A percentile compares a stretch with the other conserved stretches of the same genome.
These are phyloP conservation scores for Pogostemon cablin DNA, from an alignment of 257 asterid genomes.

Conservation along the genomic window DNA sequence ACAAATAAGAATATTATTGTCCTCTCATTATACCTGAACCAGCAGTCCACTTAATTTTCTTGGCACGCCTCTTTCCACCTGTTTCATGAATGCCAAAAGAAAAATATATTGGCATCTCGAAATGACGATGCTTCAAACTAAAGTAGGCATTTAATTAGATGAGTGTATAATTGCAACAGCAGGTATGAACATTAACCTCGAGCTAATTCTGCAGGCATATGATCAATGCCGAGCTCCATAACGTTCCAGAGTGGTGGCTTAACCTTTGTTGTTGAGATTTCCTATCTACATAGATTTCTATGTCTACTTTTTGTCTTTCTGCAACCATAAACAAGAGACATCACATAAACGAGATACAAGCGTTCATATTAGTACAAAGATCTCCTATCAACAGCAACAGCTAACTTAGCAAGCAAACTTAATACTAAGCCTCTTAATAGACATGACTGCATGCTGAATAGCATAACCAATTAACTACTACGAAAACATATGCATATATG, in stretches of 20 bases:
- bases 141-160: background rate
- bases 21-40: conserved; percentile 38
- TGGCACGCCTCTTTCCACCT: conserved; percentile 44
- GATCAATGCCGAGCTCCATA: conserved; percentile 46
- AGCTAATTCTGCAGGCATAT: conserved; percentile 75
- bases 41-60: conserved; percentile 24
- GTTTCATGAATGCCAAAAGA: conserved; percentile 27
- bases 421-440: background rate
- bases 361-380: background rate
- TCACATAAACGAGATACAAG: conserved; percentile 12
- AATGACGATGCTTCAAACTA: background rate
- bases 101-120: conserved; percentile 14
- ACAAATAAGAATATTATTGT: background rate
- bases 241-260: conserved; percentile 53
- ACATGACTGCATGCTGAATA: background rate
- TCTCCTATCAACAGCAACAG: background rate
- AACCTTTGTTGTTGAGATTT: conserved; percentile 22
- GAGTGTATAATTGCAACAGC: background rate
- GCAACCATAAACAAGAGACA: conserved; percentile 27
- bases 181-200: conserved; percentile 42
- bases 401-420: background rate
- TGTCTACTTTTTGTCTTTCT: conserved; percentile 51
- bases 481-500: background rate
- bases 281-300: conserved; percentile 62
- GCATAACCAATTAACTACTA: no score